Evolutionary conservation across 805 yeast genomes (phyloP).

Genomic region (Lachancea dasiensis): DNA sequence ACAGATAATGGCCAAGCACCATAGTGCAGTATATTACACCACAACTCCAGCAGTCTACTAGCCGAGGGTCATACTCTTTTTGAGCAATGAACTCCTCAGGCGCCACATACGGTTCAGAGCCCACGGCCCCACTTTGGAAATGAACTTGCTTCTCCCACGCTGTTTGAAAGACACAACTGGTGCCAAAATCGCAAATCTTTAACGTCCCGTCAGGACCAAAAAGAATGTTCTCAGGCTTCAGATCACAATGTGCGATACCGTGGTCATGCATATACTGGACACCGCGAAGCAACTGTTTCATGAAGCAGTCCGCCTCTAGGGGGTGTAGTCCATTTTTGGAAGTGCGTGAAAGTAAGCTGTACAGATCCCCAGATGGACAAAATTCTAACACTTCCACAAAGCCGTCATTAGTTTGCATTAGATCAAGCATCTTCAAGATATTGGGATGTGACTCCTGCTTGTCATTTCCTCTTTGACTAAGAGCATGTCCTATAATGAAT

Average conservation of each 20-base stretch:
- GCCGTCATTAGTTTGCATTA: constrained; percentile 66
- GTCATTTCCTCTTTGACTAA: constrained; percentile 45
- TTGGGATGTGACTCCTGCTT: constrained; percentile 39
- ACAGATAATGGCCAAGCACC: constrained; percentile 84
- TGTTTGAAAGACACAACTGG: constrained; percentile 83
- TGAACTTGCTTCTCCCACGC: constrained; percentile 80
- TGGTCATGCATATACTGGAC: constrained; percentile 79
- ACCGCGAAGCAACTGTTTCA: constrained; percentile 81
- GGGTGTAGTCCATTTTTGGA: constrained; percentile 49
- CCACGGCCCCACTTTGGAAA: constrained; percentile 67
- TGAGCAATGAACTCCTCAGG: constrained; percentile 71
- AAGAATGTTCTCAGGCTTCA: constrained; percentile 82
- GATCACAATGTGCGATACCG: constrained; percentile 92
- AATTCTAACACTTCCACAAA: constrained; percentile 91
- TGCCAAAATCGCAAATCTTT: constrained; percentile 82
- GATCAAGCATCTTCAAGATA: constrained; percentile 71
- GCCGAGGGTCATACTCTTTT: constrained; percentile 62
- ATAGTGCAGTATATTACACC: constrained; percentile 74
- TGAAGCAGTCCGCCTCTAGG: constrained; percentile 79
- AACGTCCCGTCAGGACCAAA: constrained; percentile 60
- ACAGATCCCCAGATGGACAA: constrained; percentile 79
- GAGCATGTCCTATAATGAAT: constrained; percentile 76
- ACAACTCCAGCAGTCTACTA: constrained; percentile 84
- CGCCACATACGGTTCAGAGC: constrained; percentile 86
- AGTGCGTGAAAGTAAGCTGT: constrained; percentile 46